These are phyloP conservation scores for Fusarium transvaalense DNA, from an alignment of 2,329 filamentous ascomycete genomes.

Conservation along the genomic window DNA sequence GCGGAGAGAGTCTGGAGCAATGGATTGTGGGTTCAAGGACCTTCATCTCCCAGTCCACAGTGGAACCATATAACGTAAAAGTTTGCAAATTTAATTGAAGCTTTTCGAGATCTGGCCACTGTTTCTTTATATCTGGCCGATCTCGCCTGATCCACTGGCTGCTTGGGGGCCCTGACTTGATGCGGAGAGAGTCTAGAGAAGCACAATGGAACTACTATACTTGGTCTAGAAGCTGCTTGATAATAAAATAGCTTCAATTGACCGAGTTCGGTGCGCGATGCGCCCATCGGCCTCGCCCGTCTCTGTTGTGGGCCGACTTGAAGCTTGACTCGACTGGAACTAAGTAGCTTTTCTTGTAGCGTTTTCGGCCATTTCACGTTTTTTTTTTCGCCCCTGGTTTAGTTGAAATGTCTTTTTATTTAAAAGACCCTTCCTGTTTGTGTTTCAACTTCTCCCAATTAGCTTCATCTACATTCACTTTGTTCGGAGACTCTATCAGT, in stretches of 20 bases:
- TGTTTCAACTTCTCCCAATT: background rate
- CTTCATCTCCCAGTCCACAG: background rate
- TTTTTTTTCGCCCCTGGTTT: conserved; percentile 15
- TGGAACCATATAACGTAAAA: conserved; percentile 44
- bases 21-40: background rate
- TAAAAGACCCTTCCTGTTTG: background rate
- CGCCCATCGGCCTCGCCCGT: conserved; percentile 23
- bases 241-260: background rate
- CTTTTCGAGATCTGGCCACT: conserved; percentile 14
- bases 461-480: background rate
- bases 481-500: background rate
- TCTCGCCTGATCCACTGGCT: conserved; percentile 5
- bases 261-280: conserved; percentile 31
- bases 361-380: conserved; percentile 19
- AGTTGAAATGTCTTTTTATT: background rate
- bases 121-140: conserved; percentile 5
- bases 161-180: background rate
- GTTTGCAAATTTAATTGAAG: conserved; percentile 35
- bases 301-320: conserved; percentile 19
- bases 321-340: conserved; percentile 19
- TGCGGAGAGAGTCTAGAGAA: background rate
- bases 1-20: conserved; percentile 28
- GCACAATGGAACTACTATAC: background rate
- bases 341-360: conserved; percentile 8
- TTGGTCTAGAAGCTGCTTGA: conserved; percentile 1